phyloP scores from a whole-genome alignment of 1,284 basidiomycete species.

The Ceratorhiza oryzae-sativae region DNA sequence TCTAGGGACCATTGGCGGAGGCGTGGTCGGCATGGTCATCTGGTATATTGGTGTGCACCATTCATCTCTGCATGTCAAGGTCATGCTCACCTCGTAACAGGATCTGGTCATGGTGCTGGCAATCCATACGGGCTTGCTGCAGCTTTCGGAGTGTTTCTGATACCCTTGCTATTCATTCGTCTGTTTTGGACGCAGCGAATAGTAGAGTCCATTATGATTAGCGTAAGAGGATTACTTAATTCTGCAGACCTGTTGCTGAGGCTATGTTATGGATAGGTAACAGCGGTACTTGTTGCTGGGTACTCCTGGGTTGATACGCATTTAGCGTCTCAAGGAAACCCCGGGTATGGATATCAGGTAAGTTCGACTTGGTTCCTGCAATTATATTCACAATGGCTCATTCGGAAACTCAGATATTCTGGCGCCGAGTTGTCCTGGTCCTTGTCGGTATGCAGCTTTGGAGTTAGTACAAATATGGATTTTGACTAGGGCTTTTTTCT shows the following conservation, averaged over 20 bases:
- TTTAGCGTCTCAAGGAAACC: constrained; percentile 55
- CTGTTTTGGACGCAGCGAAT: constrained; percentile 58
- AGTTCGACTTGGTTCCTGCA: neutral
- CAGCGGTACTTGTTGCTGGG: constrained; percentile 59
- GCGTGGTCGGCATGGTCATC: constrained; percentile 59
- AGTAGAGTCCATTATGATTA: constrained; percentile 52
- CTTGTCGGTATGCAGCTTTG: constrained; percentile 53
- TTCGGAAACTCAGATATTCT: constrained; percentile 54
- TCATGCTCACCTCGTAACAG: constrained; percentile 46
- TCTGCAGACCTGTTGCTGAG: neutral
- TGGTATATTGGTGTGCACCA: constrained; percentile 62
- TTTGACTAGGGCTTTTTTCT: neutral
- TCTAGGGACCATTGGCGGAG: constrained; percentile 57
- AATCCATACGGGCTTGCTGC: constrained; percentile 67
- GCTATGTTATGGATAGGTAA: constrained; percentile 49
- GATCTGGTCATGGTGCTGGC: constrained; percentile 60
- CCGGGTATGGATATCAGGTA: constrained; percentile 56
- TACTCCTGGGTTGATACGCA: constrained; percentile 71
- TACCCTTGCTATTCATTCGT: constrained; percentile 64
- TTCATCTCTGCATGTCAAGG: neutral
- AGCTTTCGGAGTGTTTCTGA: constrained; percentile 58
- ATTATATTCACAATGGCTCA: neutral
- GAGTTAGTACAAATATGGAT: neutral
- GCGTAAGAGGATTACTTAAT: constrained; percentile 48
- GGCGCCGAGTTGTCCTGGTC: constrained; percentile 59